Conservation (phyloP, 2,329 filamentous ascomycete species). For the Microsporum ferrugineum region DNA sequence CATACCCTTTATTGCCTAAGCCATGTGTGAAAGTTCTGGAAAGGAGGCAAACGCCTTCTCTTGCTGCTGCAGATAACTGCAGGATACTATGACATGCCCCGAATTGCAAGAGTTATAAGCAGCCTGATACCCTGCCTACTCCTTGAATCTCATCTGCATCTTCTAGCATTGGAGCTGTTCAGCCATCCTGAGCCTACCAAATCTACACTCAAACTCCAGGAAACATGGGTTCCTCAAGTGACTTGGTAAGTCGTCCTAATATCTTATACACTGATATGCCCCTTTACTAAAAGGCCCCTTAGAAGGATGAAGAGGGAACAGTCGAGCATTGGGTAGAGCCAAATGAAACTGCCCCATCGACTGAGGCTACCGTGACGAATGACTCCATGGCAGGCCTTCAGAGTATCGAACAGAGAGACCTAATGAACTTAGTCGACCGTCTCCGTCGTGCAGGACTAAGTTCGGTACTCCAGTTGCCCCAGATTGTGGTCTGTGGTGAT, state of each 20-base stretch:
- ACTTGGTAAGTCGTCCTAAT: too few relatives aligned
- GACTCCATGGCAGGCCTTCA: not conserved
- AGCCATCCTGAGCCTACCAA: too few relatives aligned
- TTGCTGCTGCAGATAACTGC: not conserved
- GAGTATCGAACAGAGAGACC: conserved; percentile 32
- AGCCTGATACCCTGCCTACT: not conserved
- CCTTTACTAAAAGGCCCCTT: not conserved
- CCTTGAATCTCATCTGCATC: too few relatives aligned
- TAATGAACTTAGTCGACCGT: conserved; percentile 45
- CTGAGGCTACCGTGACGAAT: not conserved
- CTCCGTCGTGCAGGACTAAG: conserved; percentile 41
- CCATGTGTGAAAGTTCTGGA: not conserved
- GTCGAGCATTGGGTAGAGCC: not conserved
- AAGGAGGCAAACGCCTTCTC: not conserved
- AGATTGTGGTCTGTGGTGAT: conserved; percentile 23
- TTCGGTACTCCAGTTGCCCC: conserved; percentile 33
- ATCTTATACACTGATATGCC: too few relatives aligned
- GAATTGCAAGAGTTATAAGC: not conserved
- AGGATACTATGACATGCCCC: not conserved
- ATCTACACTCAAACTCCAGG: too few relatives aligned
- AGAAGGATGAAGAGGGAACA: not conserved
- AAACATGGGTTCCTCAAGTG: too few relatives aligned
- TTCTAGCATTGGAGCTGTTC: too few relatives aligned
- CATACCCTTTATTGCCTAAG: not conserved
- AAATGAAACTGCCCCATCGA: not conserved